phyloP scores from a whole-genome alignment of 2,329 filamentous ascomycete species.

The Trichoderma koningii region DNA sequence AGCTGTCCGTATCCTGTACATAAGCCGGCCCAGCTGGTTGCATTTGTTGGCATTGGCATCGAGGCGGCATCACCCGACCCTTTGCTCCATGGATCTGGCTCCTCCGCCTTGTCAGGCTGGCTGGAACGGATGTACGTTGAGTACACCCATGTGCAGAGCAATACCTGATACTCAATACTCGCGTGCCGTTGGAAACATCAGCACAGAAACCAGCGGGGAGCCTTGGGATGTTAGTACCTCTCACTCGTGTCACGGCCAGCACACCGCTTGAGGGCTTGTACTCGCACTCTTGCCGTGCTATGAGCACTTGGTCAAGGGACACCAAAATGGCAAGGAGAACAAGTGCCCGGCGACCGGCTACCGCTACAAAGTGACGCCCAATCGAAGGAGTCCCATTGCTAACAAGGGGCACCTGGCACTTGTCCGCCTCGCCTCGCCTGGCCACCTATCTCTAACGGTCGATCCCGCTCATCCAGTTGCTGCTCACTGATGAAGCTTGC shows the following conservation, averaged over 20 bases:
- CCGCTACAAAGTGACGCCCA: no score
- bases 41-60: background rate
- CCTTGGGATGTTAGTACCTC: background rate
- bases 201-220: background rate
- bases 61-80: constrained; percentile 8
- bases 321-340: no score
- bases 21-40: background rate
- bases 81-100: constrained; percentile 15
- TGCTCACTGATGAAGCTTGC: background rate
- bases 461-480: background rate
- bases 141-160: no score
- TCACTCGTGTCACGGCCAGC: background rate
- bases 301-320: no score
- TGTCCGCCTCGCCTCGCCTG: background rate
- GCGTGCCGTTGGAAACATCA: no score
- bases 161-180: no score
- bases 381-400: background rate
- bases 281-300: no score
- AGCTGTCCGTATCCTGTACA: background rate
- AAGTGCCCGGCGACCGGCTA: no score
- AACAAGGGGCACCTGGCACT: background rate
- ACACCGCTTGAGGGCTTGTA: background rate
- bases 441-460: background rate
- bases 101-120: background rate
- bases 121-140: background rate